Percentiles rank a stretch among this genome's conserved stretches.
Evolutionary conservation across 1,139 yeast genomes (phyloP).

Genomic region (Geotrichum macrosporum): DNA sequence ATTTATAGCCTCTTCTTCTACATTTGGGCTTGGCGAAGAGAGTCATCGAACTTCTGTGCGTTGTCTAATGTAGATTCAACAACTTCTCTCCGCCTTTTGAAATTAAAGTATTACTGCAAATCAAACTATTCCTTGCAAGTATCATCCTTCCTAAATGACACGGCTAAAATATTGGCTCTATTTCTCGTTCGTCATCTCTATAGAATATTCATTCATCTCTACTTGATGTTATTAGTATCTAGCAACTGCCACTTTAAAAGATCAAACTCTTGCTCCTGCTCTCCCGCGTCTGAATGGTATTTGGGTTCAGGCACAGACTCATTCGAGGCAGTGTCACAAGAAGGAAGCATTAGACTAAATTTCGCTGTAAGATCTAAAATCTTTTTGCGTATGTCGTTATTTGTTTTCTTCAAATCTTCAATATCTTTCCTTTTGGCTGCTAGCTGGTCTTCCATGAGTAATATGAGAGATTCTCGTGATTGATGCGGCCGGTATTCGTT

Average conservation of each 20-base stretch:
- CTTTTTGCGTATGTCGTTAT: constrained; percentile 28
- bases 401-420: constrained; percentile 28
- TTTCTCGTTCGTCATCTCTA: no score
- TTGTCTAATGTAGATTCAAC: no score
- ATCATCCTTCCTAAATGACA: no score
- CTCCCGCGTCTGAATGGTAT: background rate
- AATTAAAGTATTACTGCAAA: no score
- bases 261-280: constrained; percentile 3
- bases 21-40: no score
- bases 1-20: no score
- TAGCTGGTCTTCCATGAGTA: constrained; percentile 55
- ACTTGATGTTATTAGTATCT: no score
- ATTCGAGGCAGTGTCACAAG: constrained; percentile 3
- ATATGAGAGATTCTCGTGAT: constrained; percentile 71
- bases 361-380: constrained; percentile 29
- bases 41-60: no score
- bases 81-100: no score
- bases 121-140: no score
- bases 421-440: constrained; percentile 29
- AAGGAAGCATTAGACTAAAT: constrained; percentile 18
- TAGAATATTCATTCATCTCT: no score
- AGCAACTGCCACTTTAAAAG: constrained; percentile 10
- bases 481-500: constrained; percentile 89
- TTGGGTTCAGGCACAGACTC: background rate
- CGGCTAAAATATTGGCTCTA: no score